Base-by-base conservation (phyloP, 371 early-diverging fungal species). In the Sporodiniella umbellata region DNA sequence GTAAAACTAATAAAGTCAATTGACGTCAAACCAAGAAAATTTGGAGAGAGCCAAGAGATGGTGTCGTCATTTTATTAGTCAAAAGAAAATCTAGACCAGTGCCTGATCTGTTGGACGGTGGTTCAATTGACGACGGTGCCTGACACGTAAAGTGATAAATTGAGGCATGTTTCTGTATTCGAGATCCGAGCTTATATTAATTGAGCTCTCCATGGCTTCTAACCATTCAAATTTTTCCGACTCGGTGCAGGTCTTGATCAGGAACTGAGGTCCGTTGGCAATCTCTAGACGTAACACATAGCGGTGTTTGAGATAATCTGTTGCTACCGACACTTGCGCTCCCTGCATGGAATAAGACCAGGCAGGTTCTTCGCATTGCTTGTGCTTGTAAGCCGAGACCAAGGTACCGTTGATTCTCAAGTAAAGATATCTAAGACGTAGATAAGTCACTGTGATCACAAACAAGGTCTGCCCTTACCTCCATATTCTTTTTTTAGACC, bases 151-250 rank as follows among this genome's bases (percentile, higher is more conserved):
- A 25, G 68, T 68, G 18, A 68, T 45, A 50, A 72, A 72, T 15
- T 63, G 56, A 8, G 77, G 77, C 77, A 76, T 76, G 11, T 42
- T 31, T 6, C 77, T 54, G 5, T 44, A 42, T 48, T 76, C 77
- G 3, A 76, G 28, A 42, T 70, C 72, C 4, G 48, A 45, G 42
- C 77, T 68, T 4, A 76, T 62, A 42, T 70, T 66, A 3, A 60
- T 51, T 3, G 77, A 68, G 6, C 71, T 60, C 45, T 76, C 73
- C 2, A 76, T 42, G 7, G 56, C 48, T 17, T 58, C 60, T 5
- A 76, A 58, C 73, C 73, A 76, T 7, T 65, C 52, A 11, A 57
- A 47, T 3, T 55, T 59, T 2, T 61, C 58, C n/a, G 35, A 31
- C 0, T 60, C 61, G 4, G 52, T 53, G 2, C 22, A 19, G 23